Evolutionary conservation across 139 green algal species (phyloP).

Genomic region (Coccomyxa sp.): DNA sequence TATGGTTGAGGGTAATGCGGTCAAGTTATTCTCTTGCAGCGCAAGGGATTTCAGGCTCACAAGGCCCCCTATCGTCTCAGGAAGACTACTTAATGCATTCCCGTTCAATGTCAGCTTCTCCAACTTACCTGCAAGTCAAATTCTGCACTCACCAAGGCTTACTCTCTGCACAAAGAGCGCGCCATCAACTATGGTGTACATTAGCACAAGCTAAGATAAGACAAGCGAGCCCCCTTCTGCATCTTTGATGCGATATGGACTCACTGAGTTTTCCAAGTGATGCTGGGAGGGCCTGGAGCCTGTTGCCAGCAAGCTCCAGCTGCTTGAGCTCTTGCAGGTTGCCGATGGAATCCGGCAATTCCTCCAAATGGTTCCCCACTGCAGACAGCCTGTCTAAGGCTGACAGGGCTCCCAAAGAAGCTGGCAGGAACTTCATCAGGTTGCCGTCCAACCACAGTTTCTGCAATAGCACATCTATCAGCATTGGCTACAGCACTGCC

Average conservation of each 20-base stretch:
- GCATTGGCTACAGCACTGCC: neutral
- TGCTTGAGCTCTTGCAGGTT: constrained; percentile 18
- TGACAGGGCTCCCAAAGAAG: constrained; percentile 40
- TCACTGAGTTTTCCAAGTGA: constrained; percentile 30
- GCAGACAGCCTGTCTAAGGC: constrained; percentile 49
- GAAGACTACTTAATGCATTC: constrained; percentile 33
- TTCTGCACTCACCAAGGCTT: too few species aligned
- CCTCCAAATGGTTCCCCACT: constrained; percentile 43
- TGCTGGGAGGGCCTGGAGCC: constrained; percentile 26
- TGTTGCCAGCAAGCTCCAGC: constrained; percentile 54
- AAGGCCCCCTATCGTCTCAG: constrained; percentile 8
- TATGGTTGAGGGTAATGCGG: constrained; percentile 34
- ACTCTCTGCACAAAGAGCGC: too few species aligned
- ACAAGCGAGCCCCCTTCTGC: too few species aligned
- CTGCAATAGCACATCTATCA: neutral
- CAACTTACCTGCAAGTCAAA: constrained; percentile 20
- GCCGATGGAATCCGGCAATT: constrained; percentile 37
- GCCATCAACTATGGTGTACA: constrained; percentile 18
- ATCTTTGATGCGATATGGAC: neutral
- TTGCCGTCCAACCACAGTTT: constrained; percentile 69
- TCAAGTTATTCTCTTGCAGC: constrained; percentile 53
- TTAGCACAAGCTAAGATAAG: constrained; percentile 24
- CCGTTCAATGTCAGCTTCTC: constrained; percentile 43
- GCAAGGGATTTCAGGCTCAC: constrained; percentile 30
- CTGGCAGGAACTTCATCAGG: constrained; percentile 49